Conservation (phyloP, 2,329 filamentous ascomycete genomes). For the Venturia asperata region DNA sequence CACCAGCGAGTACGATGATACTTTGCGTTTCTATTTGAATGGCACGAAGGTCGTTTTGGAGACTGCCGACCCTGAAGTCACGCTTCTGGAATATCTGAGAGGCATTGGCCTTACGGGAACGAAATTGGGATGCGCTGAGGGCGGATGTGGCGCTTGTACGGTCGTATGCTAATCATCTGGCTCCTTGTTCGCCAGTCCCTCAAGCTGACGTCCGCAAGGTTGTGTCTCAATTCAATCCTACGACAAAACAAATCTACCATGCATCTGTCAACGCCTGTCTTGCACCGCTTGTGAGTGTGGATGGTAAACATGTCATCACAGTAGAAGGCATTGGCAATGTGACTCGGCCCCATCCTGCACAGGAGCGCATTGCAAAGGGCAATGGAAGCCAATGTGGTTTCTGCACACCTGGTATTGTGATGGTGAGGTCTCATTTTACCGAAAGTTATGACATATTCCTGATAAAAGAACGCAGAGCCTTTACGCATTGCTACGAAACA, state of each 20-base stretch:
- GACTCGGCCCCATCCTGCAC: constrained; percentile 77
- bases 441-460: not conserved
- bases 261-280: constrained; percentile 95
- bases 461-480: constrained; percentile 53
- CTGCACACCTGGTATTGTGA: constrained; percentile 95
- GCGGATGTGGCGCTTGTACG: constrained; percentile 92
- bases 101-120: constrained; percentile 92
- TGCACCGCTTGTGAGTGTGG: constrained; percentile 83
- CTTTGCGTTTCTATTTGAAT: constrained; percentile 87
- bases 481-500: constrained; percentile 86
- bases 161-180: constrained; percentile 49
- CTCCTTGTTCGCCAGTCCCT: not conserved
- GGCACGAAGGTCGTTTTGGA: constrained; percentile 84
- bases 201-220: constrained; percentile 42
- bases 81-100: constrained; percentile 84
- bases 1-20: constrained; percentile 76
- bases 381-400: constrained; percentile 95
- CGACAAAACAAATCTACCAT: constrained; percentile 88
- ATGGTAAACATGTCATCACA: constrained; percentile 97
- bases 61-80: constrained; percentile 82
- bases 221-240: constrained; percentile 86
- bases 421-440: constrained; percentile 42
- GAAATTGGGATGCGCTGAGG: constrained; percentile 93
- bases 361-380: constrained; percentile 82
- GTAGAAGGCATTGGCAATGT: constrained; percentile 91